Percentiles rank a stretch among this genome's conserved stretches.
These are phyloP conservation scores for Juncus effusus DNA, from an alignment of 176 grass and related monocot genomes.

Conservation along the genomic window DNA sequence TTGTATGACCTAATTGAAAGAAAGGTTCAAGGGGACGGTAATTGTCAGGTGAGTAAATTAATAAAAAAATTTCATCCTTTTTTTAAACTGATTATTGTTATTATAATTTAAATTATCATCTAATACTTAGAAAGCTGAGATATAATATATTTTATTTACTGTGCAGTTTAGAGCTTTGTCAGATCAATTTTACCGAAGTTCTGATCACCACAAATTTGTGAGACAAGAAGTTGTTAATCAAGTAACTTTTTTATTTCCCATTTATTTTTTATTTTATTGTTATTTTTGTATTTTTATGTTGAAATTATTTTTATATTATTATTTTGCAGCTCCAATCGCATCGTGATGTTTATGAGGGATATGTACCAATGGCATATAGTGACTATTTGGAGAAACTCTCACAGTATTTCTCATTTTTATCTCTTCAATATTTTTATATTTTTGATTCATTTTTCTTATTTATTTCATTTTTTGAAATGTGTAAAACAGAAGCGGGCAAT, in stretches of 20 bases:
- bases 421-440: background rate
- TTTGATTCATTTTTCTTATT: conserved; percentile 19
- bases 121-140: background rate
- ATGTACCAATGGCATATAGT: conserved; percentile 88
- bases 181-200: conserved; percentile 83
- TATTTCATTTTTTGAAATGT: conserved; percentile 28
- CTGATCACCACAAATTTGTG: conserved; percentile 94
- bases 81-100: background rate
- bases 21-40: conserved; percentile 96
- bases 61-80: background rate
- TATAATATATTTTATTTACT: background rate
- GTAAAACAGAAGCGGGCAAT: conserved; percentile 65
- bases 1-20: conserved; percentile 78
- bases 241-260: conserved; percentile 36
- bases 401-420: conserved; percentile 33
- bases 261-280: background rate
- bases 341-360: conserved; percentile 77
- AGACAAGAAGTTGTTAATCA: conserved; percentile 77
- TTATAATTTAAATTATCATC: background rate
- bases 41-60: conserved; percentile 78
- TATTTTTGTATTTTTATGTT: conserved; percentile 21
- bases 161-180: conserved; percentile 89
- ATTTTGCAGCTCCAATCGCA: conserved; percentile 68
- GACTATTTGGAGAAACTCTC: conserved; percentile 82
- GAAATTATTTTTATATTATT: conserved; percentile 13